phyloP scores from a whole-genome alignment of 1,284 basidiomycete species.

The Entoloma clypeatum region DNA sequence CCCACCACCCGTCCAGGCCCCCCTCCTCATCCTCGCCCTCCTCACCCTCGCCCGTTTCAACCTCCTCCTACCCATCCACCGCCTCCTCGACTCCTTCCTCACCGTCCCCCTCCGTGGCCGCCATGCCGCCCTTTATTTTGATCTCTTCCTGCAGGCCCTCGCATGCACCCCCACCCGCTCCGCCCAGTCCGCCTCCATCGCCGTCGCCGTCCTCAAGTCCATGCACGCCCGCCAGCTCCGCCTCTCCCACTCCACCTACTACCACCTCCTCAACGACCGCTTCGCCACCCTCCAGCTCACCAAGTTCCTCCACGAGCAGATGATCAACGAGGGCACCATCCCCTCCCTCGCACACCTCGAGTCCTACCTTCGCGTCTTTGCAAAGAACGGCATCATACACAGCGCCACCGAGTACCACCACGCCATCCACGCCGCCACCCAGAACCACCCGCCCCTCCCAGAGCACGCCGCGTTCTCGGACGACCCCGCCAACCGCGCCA shows the following conservation, averaged over 20 bases:
- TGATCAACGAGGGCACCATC: slow-evolving; percentile 36
- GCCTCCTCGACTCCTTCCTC: slow-evolving; percentile 44
- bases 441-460: slow-evolving; percentile 11
- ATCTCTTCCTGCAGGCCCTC: slow-evolving; percentile 53
- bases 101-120: slow-evolving; percentile 31
- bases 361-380: slow-evolving; percentile 46
- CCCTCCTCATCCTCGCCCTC: slow-evolving; percentile 44
- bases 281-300: slow-evolving; percentile 48
- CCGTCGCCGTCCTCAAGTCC: slow-evolving; percentile 39
- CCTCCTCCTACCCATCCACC: slow-evolving; percentile 40
- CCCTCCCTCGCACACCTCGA: slow-evolving; percentile 44
- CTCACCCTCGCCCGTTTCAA: slow-evolving; percentile 48
- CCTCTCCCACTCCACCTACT: slow-evolving; percentile 42
- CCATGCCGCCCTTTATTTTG: slow-evolving; percentile 42
- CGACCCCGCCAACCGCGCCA: slow-evolving; percentile 26
- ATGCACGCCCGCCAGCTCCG: slow-evolving; percentile 42
- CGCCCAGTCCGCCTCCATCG: slow-evolving; percentile 35
- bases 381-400: slow-evolving; percentile 39
- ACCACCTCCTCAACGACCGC: slow-evolving; percentile 43
- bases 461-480: slow-evolving; percentile 4
- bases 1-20: slow-evolving; percentile 33
- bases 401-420: slow-evolving; percentile 38
- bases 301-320: slow-evolving; percentile 41
- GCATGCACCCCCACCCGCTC: slow-evolving; percentile 40
- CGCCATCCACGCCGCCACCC: slow-evolving; percentile 31